Evolutionary conservation across 306 rosid species (phyloP), one percentile per base, ranked within the genome.

Genomic region (Prunus davidiana): DNA sequence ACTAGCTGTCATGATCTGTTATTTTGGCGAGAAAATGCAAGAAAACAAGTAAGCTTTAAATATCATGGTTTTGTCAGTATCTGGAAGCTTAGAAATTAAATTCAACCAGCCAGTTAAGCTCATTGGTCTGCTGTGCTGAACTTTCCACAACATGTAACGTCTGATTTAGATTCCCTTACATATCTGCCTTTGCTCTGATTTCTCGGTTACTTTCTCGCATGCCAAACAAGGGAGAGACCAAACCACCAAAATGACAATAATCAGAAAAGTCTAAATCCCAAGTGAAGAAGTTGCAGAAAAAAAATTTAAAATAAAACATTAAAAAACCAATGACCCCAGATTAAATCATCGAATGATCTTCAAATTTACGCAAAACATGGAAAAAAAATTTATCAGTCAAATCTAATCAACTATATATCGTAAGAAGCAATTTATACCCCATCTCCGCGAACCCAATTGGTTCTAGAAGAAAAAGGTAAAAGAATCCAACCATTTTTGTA

Each of bases 1-100:
- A 62, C 69, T 34, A 49, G 72, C 52, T 73, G 71, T 43, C 72
- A n/a, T 20, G 66, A 71, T 78, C 77, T 71, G 82, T 63, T 25
- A 20, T 66, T 5, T 64, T 54, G 22, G 58, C 7, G n/a, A 16
- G 9, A 60, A 78, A 70, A 32, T 61, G 64, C 25, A 6, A 62
- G 14, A 9, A 69, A 64, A 69, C 47, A 49, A 46, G 46, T 11
- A 46, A 51, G 67, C 34, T 25, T 41, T 11, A 43, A 62, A 38
- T 41, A 52, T 1, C 11, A 11, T n/a, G 19, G 65, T 25, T 67
- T 75, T 61, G 49, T 8, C 70, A 27, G 55, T 46, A 58, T 54
- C 54, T 7, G 46, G 15, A 34, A 68, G 68, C 20, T 9, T 27
- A 76, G 14, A 28, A 67, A 58, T 50, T 4, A 73, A 79, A 71